phyloP scores from a whole-genome alignment of 75 land plant species.

The Pseudotsuga menziesii region DNA sequence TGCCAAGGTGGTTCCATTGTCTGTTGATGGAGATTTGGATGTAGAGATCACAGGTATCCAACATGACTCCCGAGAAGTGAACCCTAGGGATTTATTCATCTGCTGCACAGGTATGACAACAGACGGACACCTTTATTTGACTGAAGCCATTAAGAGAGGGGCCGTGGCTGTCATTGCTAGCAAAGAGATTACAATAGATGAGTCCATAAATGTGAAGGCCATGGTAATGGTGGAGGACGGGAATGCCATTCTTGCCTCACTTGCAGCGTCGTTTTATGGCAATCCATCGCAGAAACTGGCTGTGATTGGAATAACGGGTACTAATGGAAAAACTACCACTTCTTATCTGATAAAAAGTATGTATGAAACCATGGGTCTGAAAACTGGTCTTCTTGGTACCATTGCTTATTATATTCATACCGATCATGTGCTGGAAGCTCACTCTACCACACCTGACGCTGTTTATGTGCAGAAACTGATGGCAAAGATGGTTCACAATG shows the following conservation, averaged over 20 bases:
- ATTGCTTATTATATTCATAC: conserved; percentile 58
- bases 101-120: conserved; percentile 59
- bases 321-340: conserved; percentile 79
- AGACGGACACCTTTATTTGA: conserved; percentile 58
- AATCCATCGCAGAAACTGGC: conserved; percentile 61
- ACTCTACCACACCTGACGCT: conserved; percentile 48
- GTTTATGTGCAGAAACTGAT: conserved; percentile 64
- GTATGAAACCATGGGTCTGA: conserved; percentile 73
- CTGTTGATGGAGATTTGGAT: conserved; percentile 82
- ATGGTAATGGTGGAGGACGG: conserved; percentile 79
- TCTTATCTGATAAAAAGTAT: conserved; percentile 62
- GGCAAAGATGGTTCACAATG: conserved; percentile 84
- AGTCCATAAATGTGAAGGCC: conserved; percentile 59
- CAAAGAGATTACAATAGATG: conserved; percentile 65
- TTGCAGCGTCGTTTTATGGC: conserved; percentile 66
- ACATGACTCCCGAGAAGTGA: conserved; percentile 79
- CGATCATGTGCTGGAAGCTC: conserved; percentile 53
- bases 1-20: conserved; percentile 78
- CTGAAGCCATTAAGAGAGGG: conserved; percentile 91
- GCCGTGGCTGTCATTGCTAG: conserved; percentile 84
- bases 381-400: conserved; percentile 63
- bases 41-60: conserved; percentile 77
- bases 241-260: conserved; percentile 46
- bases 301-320: conserved; percentile 76
- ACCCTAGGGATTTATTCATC: conserved; percentile 80